Percentiles rank a stretch among this genome's conserved stretches.
These are phyloP conservation scores for Lactarius sanguifluus DNA, from an alignment of 768 basidiomycete species.

Conservation along the genomic window DNA sequence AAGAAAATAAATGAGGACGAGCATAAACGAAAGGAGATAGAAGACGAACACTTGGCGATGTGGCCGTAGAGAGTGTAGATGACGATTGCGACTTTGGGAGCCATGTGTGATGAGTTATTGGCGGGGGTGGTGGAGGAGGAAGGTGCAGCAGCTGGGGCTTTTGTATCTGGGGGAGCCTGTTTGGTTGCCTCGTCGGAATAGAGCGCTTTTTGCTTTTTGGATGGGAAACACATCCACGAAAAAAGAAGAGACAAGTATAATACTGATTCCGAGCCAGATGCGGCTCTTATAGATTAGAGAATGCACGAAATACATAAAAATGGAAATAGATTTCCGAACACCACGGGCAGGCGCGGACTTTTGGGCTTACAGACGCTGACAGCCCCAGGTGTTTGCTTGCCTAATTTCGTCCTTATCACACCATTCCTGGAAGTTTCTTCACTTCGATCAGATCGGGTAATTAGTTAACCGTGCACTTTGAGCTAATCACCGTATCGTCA, in stretches of 20 bases:
- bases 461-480: conserved; percentile 6
- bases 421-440: not conserved
- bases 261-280: not conserved
- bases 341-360: not conserved
- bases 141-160: conserved; percentile 23
- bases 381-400: not conserved
- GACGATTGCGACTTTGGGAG: conserved; percentile 64
- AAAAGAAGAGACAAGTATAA: not conserved
- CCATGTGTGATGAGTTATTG: conserved; percentile 15
- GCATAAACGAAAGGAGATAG: not conserved
- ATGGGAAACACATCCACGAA: conserved; percentile 41
- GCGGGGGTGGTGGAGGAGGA: conserved; percentile 11
- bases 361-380: not conserved
- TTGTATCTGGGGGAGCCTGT: conserved; percentile 24
- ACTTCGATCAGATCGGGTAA: conserved; percentile 12
- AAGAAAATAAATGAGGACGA: conserved; percentile 19
- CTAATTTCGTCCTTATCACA: not conserved
- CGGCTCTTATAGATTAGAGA: conserved; percentile 18
- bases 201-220: conserved; percentile 39
- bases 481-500: not conserved
- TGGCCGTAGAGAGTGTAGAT: conserved; percentile 78
- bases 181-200: conserved; percentile 36
- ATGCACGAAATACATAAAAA: conserved; percentile 3
- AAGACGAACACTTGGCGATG: conserved; percentile 57
- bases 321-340: conserved; percentile 11